Conservation (phyloP, 768 basidiomycete genomes). For the Agrocybe praecox region DNA sequence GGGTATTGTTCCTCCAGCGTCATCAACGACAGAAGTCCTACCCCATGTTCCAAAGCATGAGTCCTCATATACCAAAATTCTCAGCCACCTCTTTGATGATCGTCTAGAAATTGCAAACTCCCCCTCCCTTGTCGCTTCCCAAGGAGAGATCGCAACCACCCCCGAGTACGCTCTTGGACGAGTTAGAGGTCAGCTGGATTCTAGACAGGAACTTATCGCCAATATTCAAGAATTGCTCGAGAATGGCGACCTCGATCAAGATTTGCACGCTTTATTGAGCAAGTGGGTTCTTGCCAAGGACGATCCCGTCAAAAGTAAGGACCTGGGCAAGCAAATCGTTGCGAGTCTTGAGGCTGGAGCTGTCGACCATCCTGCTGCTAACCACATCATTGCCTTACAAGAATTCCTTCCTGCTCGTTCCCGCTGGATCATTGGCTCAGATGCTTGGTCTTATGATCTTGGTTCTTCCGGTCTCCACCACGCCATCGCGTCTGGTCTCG, state of each 20-base stretch:
- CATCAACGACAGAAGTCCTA: constrained; percentile 28
- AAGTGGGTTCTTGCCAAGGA: constrained; percentile 83
- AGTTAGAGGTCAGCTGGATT: constrained; percentile 79
- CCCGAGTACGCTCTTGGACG: constrained; percentile 96
- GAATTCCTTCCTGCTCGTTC: constrained; percentile 69
- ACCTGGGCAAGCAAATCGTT: constrained; percentile 60
- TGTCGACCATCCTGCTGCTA: constrained; percentile 43
- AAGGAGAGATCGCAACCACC: constrained; percentile 80
- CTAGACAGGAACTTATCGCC: constrained; percentile 66
- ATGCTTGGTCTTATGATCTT: constrained; percentile 97
- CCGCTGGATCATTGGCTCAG: constrained; percentile 97
- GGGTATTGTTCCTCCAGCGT: constrained; percentile 33
- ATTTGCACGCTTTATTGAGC: constrained; percentile 72
- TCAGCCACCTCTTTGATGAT: constrained; percentile 76
- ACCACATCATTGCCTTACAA: constrained; percentile 60
- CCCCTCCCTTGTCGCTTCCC: constrained; percentile 66
- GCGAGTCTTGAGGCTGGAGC: constrained; percentile 44
- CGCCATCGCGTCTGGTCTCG: constrained; percentile 84
- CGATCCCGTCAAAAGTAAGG: constrained; percentile 61
- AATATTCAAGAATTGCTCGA: constrained; percentile 70
- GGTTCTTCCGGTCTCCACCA: constrained; percentile 96
- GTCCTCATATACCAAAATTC: constrained; percentile 86
- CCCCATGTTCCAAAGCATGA: constrained; percentile 90
- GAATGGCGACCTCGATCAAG: constrained; percentile 44
- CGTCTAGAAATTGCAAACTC: constrained; percentile 87